phyloP scores from a whole-genome alignment of 2,329 filamentous ascomycete genomes.

The Apiospora malaysiana region DNA sequence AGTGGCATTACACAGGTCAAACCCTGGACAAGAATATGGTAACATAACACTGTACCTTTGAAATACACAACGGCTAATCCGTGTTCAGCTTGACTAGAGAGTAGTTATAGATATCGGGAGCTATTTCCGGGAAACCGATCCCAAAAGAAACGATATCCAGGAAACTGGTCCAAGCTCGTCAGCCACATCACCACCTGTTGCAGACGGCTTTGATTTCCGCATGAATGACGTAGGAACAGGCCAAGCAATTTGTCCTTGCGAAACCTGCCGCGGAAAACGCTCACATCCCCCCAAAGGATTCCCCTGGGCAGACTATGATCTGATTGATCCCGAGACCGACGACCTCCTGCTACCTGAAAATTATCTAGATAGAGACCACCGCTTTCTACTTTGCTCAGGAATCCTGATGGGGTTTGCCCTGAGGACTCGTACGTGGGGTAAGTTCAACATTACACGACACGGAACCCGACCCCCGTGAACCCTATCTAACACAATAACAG shows the following conservation, averaged over 20 bases:
- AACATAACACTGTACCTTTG: background rate
- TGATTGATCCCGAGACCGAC: background rate
- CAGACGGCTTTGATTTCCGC: background rate
- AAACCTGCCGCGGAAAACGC: background rate
- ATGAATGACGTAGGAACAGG: background rate
- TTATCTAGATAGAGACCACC: background rate
- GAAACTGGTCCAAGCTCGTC: background rate
- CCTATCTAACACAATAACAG: background rate
- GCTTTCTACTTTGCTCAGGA: background rate
- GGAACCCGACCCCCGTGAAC: no score
- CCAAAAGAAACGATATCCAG: background rate
- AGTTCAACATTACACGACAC: background rate
- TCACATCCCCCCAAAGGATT: background rate
- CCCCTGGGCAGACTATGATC: background rate
- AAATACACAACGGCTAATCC: background rate
- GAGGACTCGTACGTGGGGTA: background rate
- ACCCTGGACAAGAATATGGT: background rate
- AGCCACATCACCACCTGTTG: no score
- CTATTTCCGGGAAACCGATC: background rate
- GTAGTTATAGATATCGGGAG: background rate
- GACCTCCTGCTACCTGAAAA: background rate
- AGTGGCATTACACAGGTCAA: background rate
- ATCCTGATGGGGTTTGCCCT: background rate
- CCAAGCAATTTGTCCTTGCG: background rate
- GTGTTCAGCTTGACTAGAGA: background rate